Evolutionary conservation across 352 stramenopile species (phyloP).

Genomic region (Pythium biforme): DNA sequence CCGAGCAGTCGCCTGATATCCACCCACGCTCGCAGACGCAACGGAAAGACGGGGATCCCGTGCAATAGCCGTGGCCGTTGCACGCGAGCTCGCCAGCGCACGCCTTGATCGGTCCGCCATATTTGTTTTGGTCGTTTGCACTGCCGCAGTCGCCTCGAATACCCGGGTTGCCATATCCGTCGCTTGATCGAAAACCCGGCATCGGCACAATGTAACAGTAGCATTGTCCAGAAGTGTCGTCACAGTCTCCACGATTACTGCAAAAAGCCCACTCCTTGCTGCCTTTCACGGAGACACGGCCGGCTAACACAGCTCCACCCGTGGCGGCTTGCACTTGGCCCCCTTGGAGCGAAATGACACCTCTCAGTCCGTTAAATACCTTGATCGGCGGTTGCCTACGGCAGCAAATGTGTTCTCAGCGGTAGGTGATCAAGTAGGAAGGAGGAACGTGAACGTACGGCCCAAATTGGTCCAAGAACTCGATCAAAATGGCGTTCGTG

Average conservation of each 20-base stretch:
- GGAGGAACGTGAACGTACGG: slow-evolving; percentile 34
- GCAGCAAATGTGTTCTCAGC: background rate
- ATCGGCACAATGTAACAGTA: slow-evolving; percentile 62
- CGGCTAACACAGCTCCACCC: slow-evolving; percentile 41
- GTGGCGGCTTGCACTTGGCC: slow-evolving; percentile 54
- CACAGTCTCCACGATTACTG: slow-evolving; percentile 87
- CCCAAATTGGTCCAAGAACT: slow-evolving; percentile 62
- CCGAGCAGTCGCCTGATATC: slow-evolving; percentile 60
- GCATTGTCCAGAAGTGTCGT: slow-evolving; percentile 57
- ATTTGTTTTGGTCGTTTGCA: slow-evolving; percentile 77
- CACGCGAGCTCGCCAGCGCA: slow-evolving; percentile 71
- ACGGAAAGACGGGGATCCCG: slow-evolving; percentile 45
- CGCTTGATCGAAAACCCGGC: slow-evolving; percentile 78
- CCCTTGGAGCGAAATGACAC: slow-evolving; percentile 34
- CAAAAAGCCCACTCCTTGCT: slow-evolving; percentile 90
- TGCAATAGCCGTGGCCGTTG: slow-evolving; percentile 72
- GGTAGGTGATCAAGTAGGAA: background rate
- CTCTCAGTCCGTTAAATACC: slow-evolving; percentile 41
- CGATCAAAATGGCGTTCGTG: slow-evolving; percentile 55
- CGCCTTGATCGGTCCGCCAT: slow-evolving; percentile 53
- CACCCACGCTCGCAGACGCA: slow-evolving; percentile 67
- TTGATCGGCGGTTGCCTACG: slow-evolving; percentile 60
- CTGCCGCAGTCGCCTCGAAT: slow-evolving; percentile 91
- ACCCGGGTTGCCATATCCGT: slow-evolving; percentile 85
- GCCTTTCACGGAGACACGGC: slow-evolving; percentile 52